phyloP scores from a whole-genome alignment of 352 stramenopile species.

The Pythium dissimile region DNA sequence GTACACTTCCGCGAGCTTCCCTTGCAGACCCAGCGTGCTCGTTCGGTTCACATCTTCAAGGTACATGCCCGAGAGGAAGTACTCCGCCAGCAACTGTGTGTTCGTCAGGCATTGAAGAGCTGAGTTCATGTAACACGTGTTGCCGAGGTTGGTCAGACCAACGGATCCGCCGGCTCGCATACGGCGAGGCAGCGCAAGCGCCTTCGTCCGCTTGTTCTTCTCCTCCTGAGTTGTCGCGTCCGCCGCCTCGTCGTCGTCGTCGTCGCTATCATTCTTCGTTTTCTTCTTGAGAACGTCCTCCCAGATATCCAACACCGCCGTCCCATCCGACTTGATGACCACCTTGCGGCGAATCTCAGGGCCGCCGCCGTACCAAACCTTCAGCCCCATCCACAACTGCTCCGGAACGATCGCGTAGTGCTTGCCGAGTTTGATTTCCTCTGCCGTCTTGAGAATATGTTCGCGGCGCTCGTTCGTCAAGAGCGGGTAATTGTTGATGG shows the following conservation, averaged over 20 bases:
- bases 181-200: slow-evolving; percentile 57
- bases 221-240: slow-evolving; percentile 54
- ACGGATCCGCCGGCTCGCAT: slow-evolving; percentile 78
- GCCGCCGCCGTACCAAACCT: slow-evolving; percentile 90
- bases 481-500: slow-evolving; percentile 78
- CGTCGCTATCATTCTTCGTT: slow-evolving; percentile 37
- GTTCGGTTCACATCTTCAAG: slow-evolving; percentile 94
- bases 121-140: slow-evolving; percentile 97
- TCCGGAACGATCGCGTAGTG: slow-evolving; percentile 88
- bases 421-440: slow-evolving; percentile 75
- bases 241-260: slow-evolving; percentile 29
- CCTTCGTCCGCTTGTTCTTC: slow-evolving; percentile 39
- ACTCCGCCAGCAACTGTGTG: slow-evolving; percentile 94
- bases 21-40: slow-evolving; percentile 95
- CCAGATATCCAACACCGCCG: slow-evolving; percentile 77
- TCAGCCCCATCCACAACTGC: slow-evolving; percentile 87
- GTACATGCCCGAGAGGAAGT: slow-evolving; percentile 94
- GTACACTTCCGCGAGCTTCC: slow-evolving; percentile 93
- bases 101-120: slow-evolving; percentile 94
- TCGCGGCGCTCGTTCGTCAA: slow-evolving; percentile 66
- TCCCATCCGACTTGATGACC: slow-evolving; percentile 52
- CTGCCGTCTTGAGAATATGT: slow-evolving; percentile 58
- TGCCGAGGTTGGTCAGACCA: slow-evolving; percentile 89
- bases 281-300: slow-evolving; percentile 54
- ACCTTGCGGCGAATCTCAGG: slow-evolving; percentile 86